Evolutionary conservation across 352 stramenopile species (phyloP).

Genomic region (Phytophthora citricola): DNA sequence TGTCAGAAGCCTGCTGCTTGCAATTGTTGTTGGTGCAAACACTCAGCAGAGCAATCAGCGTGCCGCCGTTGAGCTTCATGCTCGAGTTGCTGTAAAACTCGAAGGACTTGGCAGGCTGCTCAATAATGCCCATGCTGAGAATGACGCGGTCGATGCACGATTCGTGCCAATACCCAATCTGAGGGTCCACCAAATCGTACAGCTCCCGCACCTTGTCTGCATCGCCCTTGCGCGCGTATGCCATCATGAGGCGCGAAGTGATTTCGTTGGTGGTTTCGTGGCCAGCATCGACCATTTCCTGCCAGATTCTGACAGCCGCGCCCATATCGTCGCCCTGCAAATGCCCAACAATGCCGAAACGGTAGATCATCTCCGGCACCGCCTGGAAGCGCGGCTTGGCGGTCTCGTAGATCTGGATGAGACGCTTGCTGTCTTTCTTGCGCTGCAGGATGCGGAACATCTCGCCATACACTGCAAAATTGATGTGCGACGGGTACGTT

Average conservation of each 20-base stretch:
- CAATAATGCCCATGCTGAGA: constrained; percentile 64
- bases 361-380: constrained; percentile 75
- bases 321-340: constrained; percentile 61
- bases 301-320: constrained; percentile 45
- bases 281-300: constrained; percentile 60
- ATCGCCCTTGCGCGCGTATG: constrained; percentile 49
- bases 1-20: constrained; percentile 70
- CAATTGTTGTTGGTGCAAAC: constrained; percentile 78
- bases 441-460: constrained; percentile 60
- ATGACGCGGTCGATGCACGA: constrained; percentile 78
- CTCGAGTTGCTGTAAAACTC: constrained; percentile 85
- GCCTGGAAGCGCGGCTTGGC: constrained; percentile 49
- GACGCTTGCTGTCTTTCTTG: constrained; percentile 42
- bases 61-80: constrained; percentile 79
- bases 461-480: constrained; percentile 71
- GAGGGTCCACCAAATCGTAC: constrained; percentile 62
- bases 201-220: constrained; percentile 60
- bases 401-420: constrained; percentile 58
- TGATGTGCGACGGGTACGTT: constrained; percentile 53
- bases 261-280: constrained; percentile 76
- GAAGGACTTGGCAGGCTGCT: constrained; percentile 68
- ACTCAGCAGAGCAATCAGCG: constrained; percentile 72
- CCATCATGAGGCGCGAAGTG: constrained; percentile 66
- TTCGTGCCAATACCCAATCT: constrained; percentile 72
- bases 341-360: constrained; percentile 69